Base-by-base conservation (phyloP, 192 early-diverging fungal species). In the Coemansia sp. region DNA sequence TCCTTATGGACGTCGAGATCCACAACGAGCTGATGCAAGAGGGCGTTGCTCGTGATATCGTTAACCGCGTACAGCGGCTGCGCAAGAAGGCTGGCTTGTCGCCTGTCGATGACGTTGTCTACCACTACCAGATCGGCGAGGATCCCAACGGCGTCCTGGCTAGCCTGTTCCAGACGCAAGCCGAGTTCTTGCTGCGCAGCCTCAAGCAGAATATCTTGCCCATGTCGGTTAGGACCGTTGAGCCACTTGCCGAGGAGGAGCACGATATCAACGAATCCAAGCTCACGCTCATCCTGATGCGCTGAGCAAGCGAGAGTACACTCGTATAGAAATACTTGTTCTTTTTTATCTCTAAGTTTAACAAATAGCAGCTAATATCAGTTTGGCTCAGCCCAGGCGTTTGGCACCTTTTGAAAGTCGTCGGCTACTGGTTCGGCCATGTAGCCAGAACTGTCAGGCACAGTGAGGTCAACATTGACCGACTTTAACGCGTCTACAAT, bases 61-160 rank as follows among this genome's bases (percentile, higher is more conserved):
- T 98, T 65, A 99, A 99, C 89, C 90, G 97, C 70, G 91, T 97
- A 13, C 97, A 99, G 86, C 87, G 94, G 63, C 75, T 96, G 68
- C 89, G 97, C 72, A 99, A 99, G 86, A 95, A 99, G 92, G 95
- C 93, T 7, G 88, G 87, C 19, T 84, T 99, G 68, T 87, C 89
- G 71, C 89, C 95, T 0, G 93, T 91, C 24, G 97, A 99, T 79
- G 88, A 93, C 45, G 89, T 99, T 61, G 67, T 78, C 41, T 95
- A 94, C 87, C 93, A 91, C 81, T 92, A 89, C 76, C 78, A 91
- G 68, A 85, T 97, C 61, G 86, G 78, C 4, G 83, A 87, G 63
- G 95, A 97, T 77, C 65, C 86, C 55, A 79, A 87, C 64, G 83
- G 87, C 65, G 83, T 84, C 38, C 69, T 99, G 63, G 87, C 87